phyloP scores from a whole-genome alignment of 768 basidiomycete species.

The Tylopilus felleus region DNA sequence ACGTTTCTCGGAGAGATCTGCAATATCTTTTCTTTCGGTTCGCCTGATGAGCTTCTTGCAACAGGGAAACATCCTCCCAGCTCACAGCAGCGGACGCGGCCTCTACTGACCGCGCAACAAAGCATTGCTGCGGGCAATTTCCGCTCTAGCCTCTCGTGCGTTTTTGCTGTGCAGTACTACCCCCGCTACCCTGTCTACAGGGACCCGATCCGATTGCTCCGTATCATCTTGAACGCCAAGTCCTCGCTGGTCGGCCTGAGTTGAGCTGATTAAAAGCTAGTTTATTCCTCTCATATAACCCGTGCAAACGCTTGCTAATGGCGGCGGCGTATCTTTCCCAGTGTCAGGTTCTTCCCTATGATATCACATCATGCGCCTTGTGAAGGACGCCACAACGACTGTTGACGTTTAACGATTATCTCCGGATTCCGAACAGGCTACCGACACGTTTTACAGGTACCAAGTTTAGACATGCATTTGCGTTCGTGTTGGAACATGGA shows the following conservation, averaged over 20 bases:
- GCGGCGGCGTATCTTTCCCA: slow-evolving; percentile 12
- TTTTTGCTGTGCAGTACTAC: slow-evolving; percentile 7
- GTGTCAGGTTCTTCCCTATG: not conserved
- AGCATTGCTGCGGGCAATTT: not conserved
- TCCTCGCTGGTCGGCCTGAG: slow-evolving; percentile 10
- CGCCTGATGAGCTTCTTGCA: slow-evolving; percentile 6
- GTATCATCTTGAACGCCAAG: slow-evolving; percentile 11
- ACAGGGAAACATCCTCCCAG: not conserved
- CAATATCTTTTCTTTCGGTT: not conserved
- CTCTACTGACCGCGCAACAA: not conserved
- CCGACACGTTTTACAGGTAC: slow-evolving; percentile 2
- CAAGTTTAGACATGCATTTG: slow-evolving; percentile 2
- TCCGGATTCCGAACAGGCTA: not conserved
- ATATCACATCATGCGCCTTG: not conserved
- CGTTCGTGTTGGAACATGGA: not conserved
- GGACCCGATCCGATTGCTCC: slow-evolving; percentile 17
- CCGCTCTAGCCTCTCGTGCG: not conserved
- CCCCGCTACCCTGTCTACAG: slow-evolving; percentile 1
- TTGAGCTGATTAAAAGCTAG: slow-evolving; percentile 2
- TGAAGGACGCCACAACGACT: slow-evolving; percentile 18
- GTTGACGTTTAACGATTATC: not conserved
- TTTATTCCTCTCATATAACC: not conserved
- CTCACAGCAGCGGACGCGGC: not conserved
- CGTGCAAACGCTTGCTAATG: slow-evolving; percentile 11
- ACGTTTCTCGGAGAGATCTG: slow-evolving; percentile 6